Evolutionary conservation across 306 rosid genomes (phyloP).

Genomic region (Citrullus colocynthis): DNA sequence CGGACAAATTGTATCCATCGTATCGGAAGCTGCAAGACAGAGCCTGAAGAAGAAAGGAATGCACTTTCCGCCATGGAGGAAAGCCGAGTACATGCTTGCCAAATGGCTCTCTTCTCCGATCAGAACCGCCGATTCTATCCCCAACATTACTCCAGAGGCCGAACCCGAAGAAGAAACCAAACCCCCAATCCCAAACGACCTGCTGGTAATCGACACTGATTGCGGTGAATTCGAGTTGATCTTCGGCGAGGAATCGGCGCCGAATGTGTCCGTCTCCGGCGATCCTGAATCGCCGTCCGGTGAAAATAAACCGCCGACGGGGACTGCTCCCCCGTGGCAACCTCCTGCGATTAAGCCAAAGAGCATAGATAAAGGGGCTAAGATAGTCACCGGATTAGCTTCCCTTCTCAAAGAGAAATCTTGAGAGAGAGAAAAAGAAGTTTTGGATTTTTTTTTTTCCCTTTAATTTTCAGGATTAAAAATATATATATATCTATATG

Average conservation of each 20-base stretch:
- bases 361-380: slow-evolving; percentile 61
- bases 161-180: slow-evolving; percentile 1
- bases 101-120: slow-evolving; percentile 78
- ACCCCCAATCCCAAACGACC: slow-evolving; percentile 4
- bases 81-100: slow-evolving; percentile 76
- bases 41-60: slow-evolving; percentile 95
- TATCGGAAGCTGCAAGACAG: slow-evolving; percentile 73
- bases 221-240: slow-evolving; percentile 63
- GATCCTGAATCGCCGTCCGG: background rate
- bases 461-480: background rate
- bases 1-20: slow-evolving; percentile 50
- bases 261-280: background rate
- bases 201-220: slow-evolving; percentile 21
- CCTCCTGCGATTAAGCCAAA: slow-evolving; percentile 81
- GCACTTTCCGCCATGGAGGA: slow-evolving; percentile 97
- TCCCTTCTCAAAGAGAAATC: slow-evolving; percentile 69
- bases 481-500: background rate
- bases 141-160: background rate
- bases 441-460: background rate
- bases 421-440: slow-evolving; percentile 15
- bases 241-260: slow-evolving; percentile 40
- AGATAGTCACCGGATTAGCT: slow-evolving; percentile 85
- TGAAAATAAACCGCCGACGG: slow-evolving; percentile 9
- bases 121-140: slow-evolving; percentile 15
- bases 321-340: slow-evolving; percentile 37